A percentile compares a stretch with the other conserved stretches of the same genome.
Evolutionary conservation across 495 filamentous ascomycete species (phyloP).

Genomic region (Lasiosphaeria ovina): DNA sequence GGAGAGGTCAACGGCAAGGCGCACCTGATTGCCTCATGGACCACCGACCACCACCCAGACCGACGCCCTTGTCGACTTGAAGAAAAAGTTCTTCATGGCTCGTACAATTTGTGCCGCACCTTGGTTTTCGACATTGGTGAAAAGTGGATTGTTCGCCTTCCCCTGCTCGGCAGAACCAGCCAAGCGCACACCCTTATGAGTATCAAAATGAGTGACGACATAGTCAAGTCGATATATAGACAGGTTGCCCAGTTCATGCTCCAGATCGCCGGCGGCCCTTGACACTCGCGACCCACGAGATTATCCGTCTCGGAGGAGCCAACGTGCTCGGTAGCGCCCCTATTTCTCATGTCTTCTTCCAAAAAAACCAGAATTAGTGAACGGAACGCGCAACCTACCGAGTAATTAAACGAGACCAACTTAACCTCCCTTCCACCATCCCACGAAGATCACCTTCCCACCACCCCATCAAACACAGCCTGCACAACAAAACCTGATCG

Average conservation of each 20-base stretch:
- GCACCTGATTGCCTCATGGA: not conserved
- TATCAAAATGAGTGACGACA: not conserved
- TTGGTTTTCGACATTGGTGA: not conserved
- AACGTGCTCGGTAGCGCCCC: not conserved
- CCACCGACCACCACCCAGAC: not conserved
- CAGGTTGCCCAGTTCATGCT: conserved; percentile 3
- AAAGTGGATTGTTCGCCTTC: not conserved
- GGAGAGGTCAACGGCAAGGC: not conserved
- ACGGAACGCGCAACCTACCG: too few species aligned
- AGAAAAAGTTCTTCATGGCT: not conserved
- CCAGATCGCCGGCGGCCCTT: conserved; percentile 4
- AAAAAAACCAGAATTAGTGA: too few species aligned
- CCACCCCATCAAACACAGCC: too few species aligned
- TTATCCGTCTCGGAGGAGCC: not conserved
- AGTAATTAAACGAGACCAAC: too few species aligned
- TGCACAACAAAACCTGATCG: too few species aligned
- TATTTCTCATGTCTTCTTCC: not conserved
- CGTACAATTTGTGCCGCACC: not conserved
- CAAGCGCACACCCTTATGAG: not conserved
- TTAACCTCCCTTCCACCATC: too few species aligned
- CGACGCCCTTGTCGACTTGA: not conserved
- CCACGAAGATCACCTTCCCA: too few species aligned
- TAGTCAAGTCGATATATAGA: not conserved
- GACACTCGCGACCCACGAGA: conserved; percentile 3
- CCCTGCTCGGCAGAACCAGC: not conserved